Evolutionary conservation across 2,329 filamentous ascomycete species (phyloP).

Genomic region (Sclerotinia sclerotiorum): DNA sequence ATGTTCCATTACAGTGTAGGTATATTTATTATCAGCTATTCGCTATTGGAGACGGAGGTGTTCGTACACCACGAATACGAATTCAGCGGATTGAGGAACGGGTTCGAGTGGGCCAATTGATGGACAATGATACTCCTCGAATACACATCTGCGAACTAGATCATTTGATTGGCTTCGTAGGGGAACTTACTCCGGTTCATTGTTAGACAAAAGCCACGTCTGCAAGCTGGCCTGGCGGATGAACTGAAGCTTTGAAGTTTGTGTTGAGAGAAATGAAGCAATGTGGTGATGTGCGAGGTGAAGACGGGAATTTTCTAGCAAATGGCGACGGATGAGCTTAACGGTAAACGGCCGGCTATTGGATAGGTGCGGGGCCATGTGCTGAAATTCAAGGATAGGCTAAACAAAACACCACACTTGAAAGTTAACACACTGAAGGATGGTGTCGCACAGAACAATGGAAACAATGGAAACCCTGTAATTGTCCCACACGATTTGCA

Average conservation of each 20-base stretch:
- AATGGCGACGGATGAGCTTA: constrained; percentile 6
- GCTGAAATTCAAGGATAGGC: constrained; percentile 1
- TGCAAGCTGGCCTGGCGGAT: not conserved
- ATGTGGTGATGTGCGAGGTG: constrained; percentile 2
- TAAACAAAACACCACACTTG: not conserved
- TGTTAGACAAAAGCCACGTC: not conserved
- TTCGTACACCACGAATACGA: not conserved
- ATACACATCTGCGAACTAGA: not conserved
- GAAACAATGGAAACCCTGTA: too few species aligned
- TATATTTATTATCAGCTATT: not conserved
- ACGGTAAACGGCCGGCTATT: constrained; percentile 1
- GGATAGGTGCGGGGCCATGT: not conserved
- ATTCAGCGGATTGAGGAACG: not conserved
- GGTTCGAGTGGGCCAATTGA: constrained; percentile 4
- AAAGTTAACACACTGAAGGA: not conserved
- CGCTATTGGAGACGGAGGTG: not conserved
- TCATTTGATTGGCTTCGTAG: not conserved
- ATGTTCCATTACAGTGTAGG: not conserved
- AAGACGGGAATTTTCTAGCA: not conserved
- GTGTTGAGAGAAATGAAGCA: constrained; percentile 10
- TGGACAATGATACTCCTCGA: not conserved
- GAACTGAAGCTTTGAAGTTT: not conserved
- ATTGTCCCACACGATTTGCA: too few species aligned
- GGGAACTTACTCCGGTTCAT: not conserved
- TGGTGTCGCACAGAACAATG: too few species aligned